Percentiles rank a stretch among this genome's conserved stretches.
phyloP scores from a whole-genome alignment of 164 flowering plant genomes.

The Cinnamomum chago region DNA sequence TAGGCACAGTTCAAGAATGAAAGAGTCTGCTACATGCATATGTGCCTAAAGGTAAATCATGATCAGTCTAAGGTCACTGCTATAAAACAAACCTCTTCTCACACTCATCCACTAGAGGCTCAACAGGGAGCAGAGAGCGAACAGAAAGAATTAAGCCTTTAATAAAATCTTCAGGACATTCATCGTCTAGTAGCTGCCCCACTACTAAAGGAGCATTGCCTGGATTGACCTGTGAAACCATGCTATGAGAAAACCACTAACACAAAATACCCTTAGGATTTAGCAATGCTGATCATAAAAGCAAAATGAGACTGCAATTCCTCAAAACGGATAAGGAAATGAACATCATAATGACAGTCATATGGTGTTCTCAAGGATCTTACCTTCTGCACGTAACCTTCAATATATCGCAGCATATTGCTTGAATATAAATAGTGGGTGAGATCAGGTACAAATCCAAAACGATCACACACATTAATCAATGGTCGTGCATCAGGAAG shows the following conservation, averaged over 20 bases:
- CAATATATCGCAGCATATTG: slow-evolving; percentile 99
- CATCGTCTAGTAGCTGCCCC: slow-evolving; percentile 99
- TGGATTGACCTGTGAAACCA: slow-evolving; percentile 74
- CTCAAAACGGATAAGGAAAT: background rate
- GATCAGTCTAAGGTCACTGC: background rate
- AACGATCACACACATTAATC: slow-evolving; percentile 98
- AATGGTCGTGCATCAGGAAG: slow-evolving; percentile 99
- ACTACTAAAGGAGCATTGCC: slow-evolving; percentile 98
- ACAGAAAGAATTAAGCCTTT: slow-evolving; percentile 69
- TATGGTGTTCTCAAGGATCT: background rate
- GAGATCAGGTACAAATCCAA: slow-evolving; percentile 98
- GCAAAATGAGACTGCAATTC: background rate
- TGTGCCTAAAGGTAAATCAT: background rate
- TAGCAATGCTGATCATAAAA: background rate
- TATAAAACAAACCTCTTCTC: slow-evolving; percentile 71
- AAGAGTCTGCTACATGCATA: background rate
- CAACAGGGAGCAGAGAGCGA: slow-evolving; percentile 95
- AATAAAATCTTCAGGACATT: slow-evolving; percentile 99
- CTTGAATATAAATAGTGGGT: slow-evolving; percentile 88
- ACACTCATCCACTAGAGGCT: slow-evolving; percentile 96
- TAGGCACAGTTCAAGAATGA: background rate
- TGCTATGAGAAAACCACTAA: background rate
- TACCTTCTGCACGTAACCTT: slow-evolving; percentile 99
- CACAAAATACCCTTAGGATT: background rate
- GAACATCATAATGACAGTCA: background rate